Evolutionary conservation across 2,329 filamentous ascomycete species (phyloP).

Genomic region (Nigrograna mackinnonii): DNA sequence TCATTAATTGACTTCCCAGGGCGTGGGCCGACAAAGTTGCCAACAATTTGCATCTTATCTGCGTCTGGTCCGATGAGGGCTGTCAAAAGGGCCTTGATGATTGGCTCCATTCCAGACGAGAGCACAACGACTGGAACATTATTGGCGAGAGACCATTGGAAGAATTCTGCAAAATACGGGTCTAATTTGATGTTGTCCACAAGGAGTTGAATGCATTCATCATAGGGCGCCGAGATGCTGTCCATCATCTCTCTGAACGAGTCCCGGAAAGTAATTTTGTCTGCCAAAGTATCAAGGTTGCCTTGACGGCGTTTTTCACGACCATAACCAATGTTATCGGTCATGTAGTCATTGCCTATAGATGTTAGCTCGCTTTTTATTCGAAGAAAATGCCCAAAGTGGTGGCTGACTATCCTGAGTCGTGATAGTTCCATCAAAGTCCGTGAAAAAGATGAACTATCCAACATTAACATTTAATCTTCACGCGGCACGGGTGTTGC

Average conservation of each 20-base stretch:
- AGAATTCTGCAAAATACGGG: constrained; percentile 85
- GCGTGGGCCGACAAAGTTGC: constrained; percentile 74
- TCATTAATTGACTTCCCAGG: constrained; percentile 79
- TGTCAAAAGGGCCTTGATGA: constrained; percentile 82
- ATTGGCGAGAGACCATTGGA: constrained; percentile 76
- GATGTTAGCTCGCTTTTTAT: constrained; percentile 12
- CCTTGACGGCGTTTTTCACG: constrained; percentile 68
- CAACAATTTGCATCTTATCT: constrained; percentile 83
- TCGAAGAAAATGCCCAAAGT: background rate
- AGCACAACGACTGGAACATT: constrained; percentile 92
- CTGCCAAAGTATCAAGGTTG: constrained; percentile 77
- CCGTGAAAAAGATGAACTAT: constrained; percentile 94
- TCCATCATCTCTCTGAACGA: constrained; percentile 92
- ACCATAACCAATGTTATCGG: constrained; percentile 90
- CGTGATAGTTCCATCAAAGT: constrained; percentile 97
- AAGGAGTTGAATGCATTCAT: constrained; percentile 78
- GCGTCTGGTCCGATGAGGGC: constrained; percentile 80
- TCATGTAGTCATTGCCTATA: constrained; percentile 70
- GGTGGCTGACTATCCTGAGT: constrained; percentile 60
- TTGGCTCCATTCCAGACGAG: constrained; percentile 88
- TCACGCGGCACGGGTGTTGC: background rate
- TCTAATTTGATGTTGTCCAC: constrained; percentile 85
- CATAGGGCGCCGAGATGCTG: constrained; percentile 77
- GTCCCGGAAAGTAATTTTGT: constrained; percentile 73
- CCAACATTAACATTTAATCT: constrained; percentile 16